Percentiles rank a stretch among this genome's conserved stretches.
Conservation (phyloP, 2,329 filamentous ascomycete species). For the Fusarium bactridioides region DNA sequence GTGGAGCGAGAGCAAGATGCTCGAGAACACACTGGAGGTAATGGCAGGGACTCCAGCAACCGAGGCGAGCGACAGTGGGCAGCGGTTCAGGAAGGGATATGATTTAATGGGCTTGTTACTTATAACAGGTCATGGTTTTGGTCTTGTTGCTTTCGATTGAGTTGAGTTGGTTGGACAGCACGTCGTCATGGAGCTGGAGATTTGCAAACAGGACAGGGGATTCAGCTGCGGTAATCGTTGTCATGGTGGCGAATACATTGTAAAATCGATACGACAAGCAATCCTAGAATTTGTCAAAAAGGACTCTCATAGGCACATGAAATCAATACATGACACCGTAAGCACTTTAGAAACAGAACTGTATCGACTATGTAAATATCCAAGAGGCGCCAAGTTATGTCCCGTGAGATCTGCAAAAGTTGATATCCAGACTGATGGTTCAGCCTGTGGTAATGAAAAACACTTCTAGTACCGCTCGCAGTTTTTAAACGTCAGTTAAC, state of each 20-base stretch:
- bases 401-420: conserved; percentile 17
- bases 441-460: neutral
- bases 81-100: neutral
- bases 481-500: neutral
- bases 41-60: conserved; percentile 5
- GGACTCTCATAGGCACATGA: neutral
- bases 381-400: conserved; percentile 17
- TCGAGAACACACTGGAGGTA: conserved; percentile 34
- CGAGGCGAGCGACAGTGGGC: conserved; percentile 15
- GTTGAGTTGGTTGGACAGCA: neutral
- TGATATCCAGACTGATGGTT: neutral
- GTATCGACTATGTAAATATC: neutral
- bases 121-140: neutral
- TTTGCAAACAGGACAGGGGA: neutral
- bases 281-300: neutral
- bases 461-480: neutral
- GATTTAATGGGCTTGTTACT: neutral
- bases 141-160: neutral
- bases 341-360: neutral
- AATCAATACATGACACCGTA: neutral
- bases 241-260: neutral
- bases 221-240: neutral
- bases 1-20: conserved; percentile 55
- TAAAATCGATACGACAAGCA: neutral
- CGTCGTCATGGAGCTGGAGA: neutral